Evolutionary conservation across 2,329 filamentous ascomycete species (phyloP).

Genomic region (Hymenoscyphus scutula): DNA sequence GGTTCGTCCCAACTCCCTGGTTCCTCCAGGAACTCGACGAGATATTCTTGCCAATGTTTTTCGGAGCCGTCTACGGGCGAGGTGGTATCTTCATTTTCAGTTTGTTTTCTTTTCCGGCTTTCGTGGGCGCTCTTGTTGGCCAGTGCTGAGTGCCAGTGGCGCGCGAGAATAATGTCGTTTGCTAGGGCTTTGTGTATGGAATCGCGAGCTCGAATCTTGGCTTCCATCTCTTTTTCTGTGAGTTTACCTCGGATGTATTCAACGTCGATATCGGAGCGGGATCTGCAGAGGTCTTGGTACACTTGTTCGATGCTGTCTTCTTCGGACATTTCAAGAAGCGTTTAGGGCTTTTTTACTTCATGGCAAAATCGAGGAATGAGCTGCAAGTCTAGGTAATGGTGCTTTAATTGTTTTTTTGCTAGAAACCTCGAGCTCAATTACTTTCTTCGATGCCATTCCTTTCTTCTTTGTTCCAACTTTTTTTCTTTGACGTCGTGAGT

Average conservation of each 20-base stretch:
- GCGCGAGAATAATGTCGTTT: slow-evolving; percentile 5
- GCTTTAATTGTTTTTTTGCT: neutral
- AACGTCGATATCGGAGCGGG: neutral
- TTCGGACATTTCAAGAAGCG: neutral
- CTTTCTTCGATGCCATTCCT: neutral
- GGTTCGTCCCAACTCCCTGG: neutral
- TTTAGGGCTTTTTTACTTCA: neutral
- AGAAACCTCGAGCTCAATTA: neutral
- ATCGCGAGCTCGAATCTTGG: neutral
- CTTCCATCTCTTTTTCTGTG: slow-evolving; percentile 7
- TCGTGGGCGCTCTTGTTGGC: neutral
- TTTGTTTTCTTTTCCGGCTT: neutral
- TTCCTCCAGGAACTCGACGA: neutral
- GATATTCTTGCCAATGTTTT: neutral
- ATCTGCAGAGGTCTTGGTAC: slow-evolving; percentile 6
- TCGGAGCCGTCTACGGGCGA: neutral
- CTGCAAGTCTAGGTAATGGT: neutral
- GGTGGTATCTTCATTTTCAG: neutral
- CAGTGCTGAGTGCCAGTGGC: neutral
- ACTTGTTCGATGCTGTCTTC: slow-evolving; percentile 10
- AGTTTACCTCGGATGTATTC: neutral
- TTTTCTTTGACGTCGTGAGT: neutral
- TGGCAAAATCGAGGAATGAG: neutral
- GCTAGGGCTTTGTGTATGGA: neutral
- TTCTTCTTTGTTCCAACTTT: slow-evolving; percentile 1